Evolutionary conservation across 257 asterid genomes (phyloP).

Genomic region (Solanum appendiculatum): DNA sequence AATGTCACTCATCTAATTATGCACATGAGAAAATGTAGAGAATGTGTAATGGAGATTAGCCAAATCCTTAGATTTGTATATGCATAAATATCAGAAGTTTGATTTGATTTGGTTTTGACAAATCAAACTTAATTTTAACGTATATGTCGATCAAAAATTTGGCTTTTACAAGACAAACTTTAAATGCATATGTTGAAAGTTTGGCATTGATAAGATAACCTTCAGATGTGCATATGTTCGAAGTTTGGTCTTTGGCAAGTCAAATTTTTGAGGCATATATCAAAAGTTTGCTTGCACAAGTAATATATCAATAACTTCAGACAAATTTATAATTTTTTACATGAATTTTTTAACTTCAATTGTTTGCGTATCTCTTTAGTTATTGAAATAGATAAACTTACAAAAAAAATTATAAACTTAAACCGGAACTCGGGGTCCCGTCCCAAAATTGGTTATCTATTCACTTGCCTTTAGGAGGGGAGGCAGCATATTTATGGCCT

Average conservation of each 20-base stretch:
- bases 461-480: not conserved
- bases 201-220: not conserved
- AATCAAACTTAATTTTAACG: not conserved
- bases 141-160: not conserved
- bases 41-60: too few species aligned
- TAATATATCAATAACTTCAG: not conserved
- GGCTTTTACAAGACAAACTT: too few species aligned
- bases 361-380: not conserved
- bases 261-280: too few species aligned
- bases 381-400: not conserved
- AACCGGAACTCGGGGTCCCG: not conserved
- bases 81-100: not conserved
- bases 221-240: not conserved
- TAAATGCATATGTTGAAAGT: not conserved
- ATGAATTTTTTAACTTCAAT: not conserved
- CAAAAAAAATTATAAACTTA: not conserved
- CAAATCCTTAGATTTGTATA: too few species aligned
- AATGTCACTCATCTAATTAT: too few species aligned
- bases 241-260: not conserved
- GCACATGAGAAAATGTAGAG: too few species aligned
- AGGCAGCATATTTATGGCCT: not conserved
- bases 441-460: not conserved
- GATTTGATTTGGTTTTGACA: not conserved
- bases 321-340: too few species aligned
- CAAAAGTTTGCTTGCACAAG: not conserved